A percentile compares a stretch with the other conserved stretches of the same genome.
These are phyloP conservation scores for Royoungia palumana DNA, from an alignment of 768 basidiomycete species.

Conservation along the genomic window DNA sequence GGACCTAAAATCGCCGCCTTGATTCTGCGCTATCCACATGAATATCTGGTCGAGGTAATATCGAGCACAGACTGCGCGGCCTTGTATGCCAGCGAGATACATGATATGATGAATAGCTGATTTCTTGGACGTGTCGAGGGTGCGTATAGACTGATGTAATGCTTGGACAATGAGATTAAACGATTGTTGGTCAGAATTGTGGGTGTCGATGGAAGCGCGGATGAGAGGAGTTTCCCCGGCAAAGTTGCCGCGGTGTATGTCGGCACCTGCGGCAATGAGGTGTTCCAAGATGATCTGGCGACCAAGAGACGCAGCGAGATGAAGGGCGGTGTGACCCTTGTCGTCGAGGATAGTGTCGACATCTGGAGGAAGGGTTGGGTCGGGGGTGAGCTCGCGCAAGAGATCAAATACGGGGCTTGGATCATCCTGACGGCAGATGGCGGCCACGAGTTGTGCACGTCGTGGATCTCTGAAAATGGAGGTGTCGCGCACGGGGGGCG, in stretches of 20 bases:
- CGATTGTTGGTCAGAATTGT: constrained; percentile 74
- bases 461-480: constrained; percentile 49
- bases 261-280: constrained; percentile 76
- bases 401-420: constrained; percentile 57
- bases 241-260: constrained; percentile 87
- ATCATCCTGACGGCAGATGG: constrained; percentile 70
- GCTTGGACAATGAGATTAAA: constrained; percentile 64
- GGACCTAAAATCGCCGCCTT: constrained; percentile 71
- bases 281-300: constrained; percentile 63
- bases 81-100: constrained; percentile 87
- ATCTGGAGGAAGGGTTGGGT: constrained; percentile 42
- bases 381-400: constrained; percentile 58
- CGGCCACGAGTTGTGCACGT: constrained; percentile 58
- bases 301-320: constrained; percentile 86
- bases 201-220: constrained; percentile 85
- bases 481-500: constrained; percentile 53
- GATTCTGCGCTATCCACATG: constrained; percentile 75
- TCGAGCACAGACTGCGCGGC: constrained; percentile 75
- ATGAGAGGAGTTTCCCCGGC: constrained; percentile 94
- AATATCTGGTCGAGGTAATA: constrained; percentile 93
- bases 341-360: constrained; percentile 89
- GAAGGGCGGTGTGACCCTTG: constrained; percentile 90
- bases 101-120: constrained; percentile 91
- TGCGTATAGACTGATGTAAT: constrained; percentile 75
- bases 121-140: constrained; percentile 82